Evolutionary conservation across 2,329 filamentous ascomycete species (phyloP).

Genomic region (Fusarium musae): DNA sequence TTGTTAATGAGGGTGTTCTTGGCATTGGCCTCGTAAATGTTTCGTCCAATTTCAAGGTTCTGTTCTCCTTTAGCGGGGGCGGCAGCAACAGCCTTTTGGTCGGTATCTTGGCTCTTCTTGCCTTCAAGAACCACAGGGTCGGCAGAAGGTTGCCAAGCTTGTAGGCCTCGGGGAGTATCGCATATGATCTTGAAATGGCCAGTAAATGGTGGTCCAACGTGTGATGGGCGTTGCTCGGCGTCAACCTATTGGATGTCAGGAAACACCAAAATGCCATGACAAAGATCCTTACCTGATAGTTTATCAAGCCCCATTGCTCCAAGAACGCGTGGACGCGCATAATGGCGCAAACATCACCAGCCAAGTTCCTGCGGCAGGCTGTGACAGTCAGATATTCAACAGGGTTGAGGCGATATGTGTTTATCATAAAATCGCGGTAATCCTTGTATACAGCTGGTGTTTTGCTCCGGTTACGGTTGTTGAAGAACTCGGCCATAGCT

Average conservation of each 20-base stretch:
- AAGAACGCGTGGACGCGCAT: slow-evolving; percentile 99
- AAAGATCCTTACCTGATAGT: slow-evolving; percentile 81
- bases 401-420: slow-evolving; percentile 96
- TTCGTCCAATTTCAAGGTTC: slow-evolving; percentile 92
- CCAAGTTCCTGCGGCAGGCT: slow-evolving; percentile 92
- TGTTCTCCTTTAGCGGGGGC: slow-evolving; percentile 80
- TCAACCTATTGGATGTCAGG: slow-evolving; percentile 76
- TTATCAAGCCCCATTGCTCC: slow-evolving; percentile 98
- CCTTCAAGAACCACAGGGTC: slow-evolving; percentile 74
- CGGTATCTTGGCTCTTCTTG: slow-evolving; percentile 73
- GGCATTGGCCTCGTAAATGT: slow-evolving; percentile 93
- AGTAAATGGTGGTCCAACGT: slow-evolving; percentile 95
- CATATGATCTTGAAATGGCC: slow-evolving; percentile 97
- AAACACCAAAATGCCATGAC: background rate
- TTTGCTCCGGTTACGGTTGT: slow-evolving; percentile 97
- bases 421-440: slow-evolving; percentile 99
- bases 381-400: slow-evolving; percentile 97
- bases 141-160: slow-evolving; percentile 92
- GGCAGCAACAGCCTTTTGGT: slow-evolving; percentile 74
- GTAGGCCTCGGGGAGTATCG: slow-evolving; percentile 92
- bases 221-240: slow-evolving; percentile 92
- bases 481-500: slow-evolving; percentile 97
- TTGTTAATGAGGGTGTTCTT: slow-evolving; percentile 79
- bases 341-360: slow-evolving; percentile 97
- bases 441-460: slow-evolving; percentile 98